Conservation (phyloP, 2,329 filamentous ascomycete genomes). For the Shiraia sp. region DNA sequence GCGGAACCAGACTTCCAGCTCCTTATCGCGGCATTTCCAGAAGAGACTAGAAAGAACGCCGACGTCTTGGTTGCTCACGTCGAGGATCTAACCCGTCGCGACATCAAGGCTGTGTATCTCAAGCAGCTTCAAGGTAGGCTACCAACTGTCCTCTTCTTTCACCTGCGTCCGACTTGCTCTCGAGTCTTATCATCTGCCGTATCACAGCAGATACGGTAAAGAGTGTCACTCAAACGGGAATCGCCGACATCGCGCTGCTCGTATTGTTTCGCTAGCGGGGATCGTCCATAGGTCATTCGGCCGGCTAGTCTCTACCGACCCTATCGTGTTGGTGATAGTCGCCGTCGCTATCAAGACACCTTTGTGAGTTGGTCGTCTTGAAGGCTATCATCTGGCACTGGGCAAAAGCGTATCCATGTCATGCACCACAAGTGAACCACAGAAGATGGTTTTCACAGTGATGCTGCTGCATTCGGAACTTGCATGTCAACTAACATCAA, state of each 20-base stretch:
- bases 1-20: slow-evolving; percentile 64
- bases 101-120: slow-evolving; percentile 76
- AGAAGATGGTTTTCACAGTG: no score
- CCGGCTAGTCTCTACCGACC: slow-evolving; percentile 19
- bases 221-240: slow-evolving; percentile 20
- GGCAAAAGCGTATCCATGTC: slow-evolving; percentile 1
- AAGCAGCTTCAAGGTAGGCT: slow-evolving; percentile 69
- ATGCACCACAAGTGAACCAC: no score
- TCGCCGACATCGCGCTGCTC: slow-evolving; percentile 25
- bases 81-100: slow-evolving; percentile 68
- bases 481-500: no score
- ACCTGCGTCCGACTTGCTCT: slow-evolving; percentile 15
- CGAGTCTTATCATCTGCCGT: slow-evolving; percentile 9
- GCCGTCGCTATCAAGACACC: slow-evolving; percentile 19
- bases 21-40: slow-evolving; percentile 73
- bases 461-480: no score
- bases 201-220: slow-evolving; percentile 11
- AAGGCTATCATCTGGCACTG: background rate
- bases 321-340: slow-evolving; percentile 29
- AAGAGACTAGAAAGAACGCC: slow-evolving; percentile 62
- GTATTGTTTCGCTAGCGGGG: slow-evolving; percentile 16
- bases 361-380: slow-evolving; percentile 1
- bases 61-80: slow-evolving; percentile 68
- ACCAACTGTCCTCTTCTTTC: slow-evolving; percentile 10
- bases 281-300: slow-evolving; percentile 25